phyloP scores from a whole-genome alignment of 441 rosid genomes.

The Biscutella laevigata region DNA sequence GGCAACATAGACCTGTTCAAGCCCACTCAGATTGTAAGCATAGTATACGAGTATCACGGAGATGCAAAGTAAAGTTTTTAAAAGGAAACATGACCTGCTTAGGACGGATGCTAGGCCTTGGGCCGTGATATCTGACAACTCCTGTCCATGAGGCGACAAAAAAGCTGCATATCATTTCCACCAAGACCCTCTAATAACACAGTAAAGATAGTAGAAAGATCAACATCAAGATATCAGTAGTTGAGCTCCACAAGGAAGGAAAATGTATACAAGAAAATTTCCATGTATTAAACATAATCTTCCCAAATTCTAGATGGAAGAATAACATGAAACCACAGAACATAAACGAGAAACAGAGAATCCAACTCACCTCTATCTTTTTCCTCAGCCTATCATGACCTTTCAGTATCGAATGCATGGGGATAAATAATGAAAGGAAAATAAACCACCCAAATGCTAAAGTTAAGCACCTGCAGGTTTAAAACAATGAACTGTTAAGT shows the following conservation, averaged over 20 bases:
- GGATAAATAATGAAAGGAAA: constrained; percentile 69
- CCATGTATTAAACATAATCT: neutral
- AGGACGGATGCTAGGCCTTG: constrained; percentile 92
- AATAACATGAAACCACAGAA: neutral
- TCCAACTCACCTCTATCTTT: constrained; percentile 57
- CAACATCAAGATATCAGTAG: neutral
- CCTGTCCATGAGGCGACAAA: constrained; percentile 99
- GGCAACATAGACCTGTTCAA: constrained; percentile 83
- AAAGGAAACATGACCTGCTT: constrained; percentile 54
- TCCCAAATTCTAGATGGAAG: neutral
- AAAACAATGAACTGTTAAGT: neutral
- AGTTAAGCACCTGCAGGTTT: constrained; percentile 53
- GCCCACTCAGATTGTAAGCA: constrained; percentile 13
- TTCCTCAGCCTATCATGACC: constrained; percentile 71
- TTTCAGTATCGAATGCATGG: constrained; percentile 63
- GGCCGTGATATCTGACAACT: constrained; percentile 90
- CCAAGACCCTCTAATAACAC: constrained; percentile 65
- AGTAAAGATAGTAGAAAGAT: neutral
- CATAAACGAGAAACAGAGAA: constrained; percentile 1
- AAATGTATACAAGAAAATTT: neutral
- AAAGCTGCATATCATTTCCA: constrained; percentile 95
- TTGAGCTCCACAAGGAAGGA: neutral
- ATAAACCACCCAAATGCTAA: constrained; percentile 83
- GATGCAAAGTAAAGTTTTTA: neutral
- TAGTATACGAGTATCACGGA: neutral